Base-by-base conservation (phyloP, 768 basidiomycete genomes). In the Crepidotus variabilis region DNA sequence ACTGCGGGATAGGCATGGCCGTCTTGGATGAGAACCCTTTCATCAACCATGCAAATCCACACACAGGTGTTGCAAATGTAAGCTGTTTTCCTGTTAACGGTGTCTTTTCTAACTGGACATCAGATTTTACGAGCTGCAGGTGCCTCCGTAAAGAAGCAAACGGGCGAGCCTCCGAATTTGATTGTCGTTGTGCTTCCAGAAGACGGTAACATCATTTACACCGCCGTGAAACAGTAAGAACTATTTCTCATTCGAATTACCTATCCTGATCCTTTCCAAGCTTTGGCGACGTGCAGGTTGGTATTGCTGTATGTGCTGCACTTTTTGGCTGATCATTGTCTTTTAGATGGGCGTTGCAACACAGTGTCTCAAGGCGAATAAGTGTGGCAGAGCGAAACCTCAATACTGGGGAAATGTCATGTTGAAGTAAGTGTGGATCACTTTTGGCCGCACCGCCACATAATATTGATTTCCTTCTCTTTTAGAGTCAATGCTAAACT, bases 331-430 rank as follows among this genome's bases (percentile, higher is more conserved):
- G 57, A 71, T 54, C 18, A 28, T 8, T 4, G 28, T 34, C n/a
- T 48, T 57, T 18, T 63, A 90, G 84, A 77, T 80, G 63, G 91
- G 91, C 39, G 85, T 93, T 8, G 83, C 89, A 0, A 92, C 92
- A 0, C 92, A 93, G 55, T 93, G 92, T 66, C 59, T 93, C 55
- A 88, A 88, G 69, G 74, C 78, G 1, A 65, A 57, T 6, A 90
- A 91, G 58, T 87, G 86, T 63, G 71, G 65, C 51, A 68, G 80
- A 0, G 90, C 88, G 0, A 91, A 86, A 54, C 66, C 77, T 0
- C 92, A 93, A 58, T 94, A 91, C 57, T 93, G 80, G 66, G 89
- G 89, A 0, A 94, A 93, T 58, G 86, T 92, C 0, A 84, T 84
- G 63, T 67, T 93, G 10, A 92, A 93, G 91, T 90, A 60, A 50